Evolutionary conservation across 192 early-diverging fungal species (phyloP), one percentile per base, ranked within the genome.

Genomic region (Coemansia furcata): DNA sequence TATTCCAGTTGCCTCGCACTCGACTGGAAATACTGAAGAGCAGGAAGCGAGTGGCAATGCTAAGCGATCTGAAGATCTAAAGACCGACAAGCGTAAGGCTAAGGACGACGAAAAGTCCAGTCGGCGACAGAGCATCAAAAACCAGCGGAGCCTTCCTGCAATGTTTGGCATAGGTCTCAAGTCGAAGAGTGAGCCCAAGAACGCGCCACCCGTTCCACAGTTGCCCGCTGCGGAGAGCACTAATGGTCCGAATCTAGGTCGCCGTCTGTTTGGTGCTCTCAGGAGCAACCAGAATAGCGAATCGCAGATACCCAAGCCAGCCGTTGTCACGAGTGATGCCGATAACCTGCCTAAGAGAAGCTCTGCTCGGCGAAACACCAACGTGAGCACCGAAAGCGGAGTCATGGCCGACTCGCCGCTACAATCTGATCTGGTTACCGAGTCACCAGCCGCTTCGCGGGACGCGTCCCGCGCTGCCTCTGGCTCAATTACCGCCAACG

Each of bases 51-150:
- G 54, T 15, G 30, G 54, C 15, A 33, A 32, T 15, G 1, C 54
- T 57, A 57, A 35, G 54, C 54, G 54, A 57, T 33, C 54, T 15
- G 54, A 30, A 14, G 54, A 57, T 57, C 54, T 33, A 33, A 57
- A 57, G 54, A 32, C 54, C 15, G 42, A 67, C n/a, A 73, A 76
- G 47, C 54, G 44, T 36, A 67, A 37, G 52, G 65, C 57, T 3
- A 76, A 73, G 68, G 68, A 73, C 44, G 26, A 50, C 14, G 79
- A 71, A 55, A 77, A 73, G 67, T 65, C 70, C 26, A 71, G 23
- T 39, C 71, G 79, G 65, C 71, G 79, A 37, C 79, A 82, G 71
- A 82, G 79, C 52, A 70, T 82, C 71, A 82, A 82, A 36, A 82
- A 64, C 49, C 79, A 82, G 59, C 79, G 79, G 35, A 82, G 79